Base-by-base conservation (phyloP, 192 early-diverging fungal genomes). In the Podila epigama region DNA sequence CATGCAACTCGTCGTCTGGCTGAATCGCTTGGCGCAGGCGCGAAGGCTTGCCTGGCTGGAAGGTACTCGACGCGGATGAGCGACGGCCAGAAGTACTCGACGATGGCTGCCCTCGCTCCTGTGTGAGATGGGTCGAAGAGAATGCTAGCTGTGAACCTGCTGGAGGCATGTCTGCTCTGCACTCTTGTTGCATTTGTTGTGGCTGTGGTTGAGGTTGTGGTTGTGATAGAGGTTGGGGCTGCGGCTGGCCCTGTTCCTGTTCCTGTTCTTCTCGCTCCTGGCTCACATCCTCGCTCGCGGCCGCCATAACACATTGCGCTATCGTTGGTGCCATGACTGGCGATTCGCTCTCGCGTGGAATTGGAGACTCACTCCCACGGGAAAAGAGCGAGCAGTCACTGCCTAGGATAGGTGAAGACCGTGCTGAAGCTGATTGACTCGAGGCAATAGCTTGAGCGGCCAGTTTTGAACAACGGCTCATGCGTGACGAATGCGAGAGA, bases 381-480 rank as follows among this genome's bases (percentile, higher is more conserved):
- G 72, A 67, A 20, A 77, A 77, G 7, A 77, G 34, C 0, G 72
- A 77, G 29, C 37, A 35, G 55, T 77, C 72, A 28, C 59, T 67
- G 8, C 66, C 60, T 10, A 77, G 59, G 40, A 77, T 77, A 32
- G 72, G 72, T 0, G 72, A 77, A 5, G 72, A 77, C 11, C 72
- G 59, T 10, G 64, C 72, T 1, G 72, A 77, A 13, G 72, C 48
- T 3, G 66, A 58, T 33, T 77, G 72, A 20, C 65, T 68, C 15
- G 63, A 22, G n/a, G 37, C 64, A 13, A 77, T 77, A 4, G 72
- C 72, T 34, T 77, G 65, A 12, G 72, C 72, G 20, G 72, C 72
- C 31, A 77, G 66, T 16, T 68, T 77, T 35, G 64, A 67, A 36
- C 66, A 77, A 22, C 72, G 72, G 20, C 65, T 68, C 72, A 77